Percentiles rank a stretch among this genome's conserved stretches.
phyloP scores from a whole-genome alignment of 2,329 filamentous ascomycete genomes.

The Knufia fluminis region DNA sequence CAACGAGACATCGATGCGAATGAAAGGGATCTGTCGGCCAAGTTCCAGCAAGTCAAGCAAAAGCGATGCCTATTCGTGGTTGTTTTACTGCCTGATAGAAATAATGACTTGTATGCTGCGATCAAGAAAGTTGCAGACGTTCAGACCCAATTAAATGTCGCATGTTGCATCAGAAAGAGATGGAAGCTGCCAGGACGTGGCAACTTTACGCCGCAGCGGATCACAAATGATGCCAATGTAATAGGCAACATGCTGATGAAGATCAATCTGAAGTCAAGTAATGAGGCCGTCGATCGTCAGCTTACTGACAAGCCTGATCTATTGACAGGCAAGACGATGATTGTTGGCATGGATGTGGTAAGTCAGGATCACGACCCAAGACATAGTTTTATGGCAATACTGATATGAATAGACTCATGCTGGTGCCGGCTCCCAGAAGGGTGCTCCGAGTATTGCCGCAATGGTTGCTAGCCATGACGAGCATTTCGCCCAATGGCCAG shows the following conservation, averaged over 20 bases:
- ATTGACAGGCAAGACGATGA: conserved; percentile 62
- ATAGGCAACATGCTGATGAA: conserved; percentile 58
- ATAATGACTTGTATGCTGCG: conserved; percentile 49
- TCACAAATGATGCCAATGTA: too few relatives aligned
- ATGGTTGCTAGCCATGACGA: conserved; percentile 68
- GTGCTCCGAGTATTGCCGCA: conserved; percentile 62
- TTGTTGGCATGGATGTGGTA: conserved; percentile 72
- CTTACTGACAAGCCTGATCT: conserved; percentile 43
- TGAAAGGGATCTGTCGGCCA: too few relatives aligned
- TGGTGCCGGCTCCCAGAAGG: conserved; percentile 51
- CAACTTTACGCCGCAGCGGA: background rate
- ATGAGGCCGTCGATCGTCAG: conserved; percentile 51
- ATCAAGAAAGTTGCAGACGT: conserved; percentile 63
- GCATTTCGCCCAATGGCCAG: conserved; percentile 68
- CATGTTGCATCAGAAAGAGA: conserved; percentile 41
- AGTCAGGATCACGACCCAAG: background rate
- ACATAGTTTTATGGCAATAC: too few relatives aligned
- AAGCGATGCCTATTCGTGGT: background rate
- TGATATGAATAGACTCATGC: conserved; percentile 54
- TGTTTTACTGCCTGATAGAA: conserved; percentile 25
- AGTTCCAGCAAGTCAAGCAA: too few relatives aligned
- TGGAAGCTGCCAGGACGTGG: conserved; percentile 24
- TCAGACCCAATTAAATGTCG: conserved; percentile 49
- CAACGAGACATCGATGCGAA: too few relatives aligned
- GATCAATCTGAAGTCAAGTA: conserved; percentile 72